Evolutionary conservation across 345 rosid genomes (phyloP), one percentile per base, ranked within the genome.

Genomic region (Viola odorata): DNA sequence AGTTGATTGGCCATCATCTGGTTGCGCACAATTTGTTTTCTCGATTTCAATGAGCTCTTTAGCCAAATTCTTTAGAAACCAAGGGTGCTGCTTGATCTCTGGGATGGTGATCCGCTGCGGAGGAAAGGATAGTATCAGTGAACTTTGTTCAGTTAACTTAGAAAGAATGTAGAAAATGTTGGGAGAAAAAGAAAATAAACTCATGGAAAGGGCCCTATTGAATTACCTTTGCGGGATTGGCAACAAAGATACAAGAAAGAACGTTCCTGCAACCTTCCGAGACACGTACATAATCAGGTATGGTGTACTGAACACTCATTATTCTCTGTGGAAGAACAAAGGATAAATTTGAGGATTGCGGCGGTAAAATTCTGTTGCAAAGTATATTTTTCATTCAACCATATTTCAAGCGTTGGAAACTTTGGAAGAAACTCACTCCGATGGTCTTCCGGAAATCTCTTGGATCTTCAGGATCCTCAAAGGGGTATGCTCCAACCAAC

Each of bases 401-500:
- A 42, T 7, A 13, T 4, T 13, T 42, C 4, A 12, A 12, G 40
- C 32, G 32, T 23, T 23, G 32, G 32, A 23, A 23, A 15, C 5
- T 49, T 49, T 0, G 12, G 17, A 23, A 41, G 47, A 65, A 53
- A 77, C 80, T 63, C 61, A 84, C 94, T 55, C 79, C 80, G 15
- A 86, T 80, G 23, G 94, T 86, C 74, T 82, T 86, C 9, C 87
- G 83, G 75, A 86, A 82, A 67, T 86, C 79, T 61, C 84, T 68
- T 49, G 88, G 88, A 75, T 86, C 91, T 3, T 78, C 81, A n/a
- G 87, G 89, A 61, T 86, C 92, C 74, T 86, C 94, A 17, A 86
- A 86, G 0, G 89, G 94, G 75, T 86, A 84, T 45, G 82, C 81
- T 61, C 94, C 94, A 12, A 86, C 87, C 71, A 86, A 71, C 94